Conservation (phyloP, 257 asterid species). For the Osmanthus fragrans region DNA sequence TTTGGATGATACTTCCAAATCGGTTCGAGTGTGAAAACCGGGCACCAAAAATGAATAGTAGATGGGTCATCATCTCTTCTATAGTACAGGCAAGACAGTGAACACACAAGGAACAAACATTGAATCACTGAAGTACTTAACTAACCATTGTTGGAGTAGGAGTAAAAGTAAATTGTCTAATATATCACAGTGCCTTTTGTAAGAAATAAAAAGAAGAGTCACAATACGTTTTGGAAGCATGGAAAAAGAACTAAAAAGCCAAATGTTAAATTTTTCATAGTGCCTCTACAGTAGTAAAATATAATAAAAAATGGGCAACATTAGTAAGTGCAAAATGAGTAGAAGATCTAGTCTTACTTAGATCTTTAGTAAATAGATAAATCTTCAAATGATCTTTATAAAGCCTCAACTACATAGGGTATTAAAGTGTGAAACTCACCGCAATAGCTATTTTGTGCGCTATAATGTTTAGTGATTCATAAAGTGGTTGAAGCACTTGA, state of each 20-base stretch:
- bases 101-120: no score
- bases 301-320: not conserved
- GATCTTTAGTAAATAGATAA: not conserved
- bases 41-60: no score
- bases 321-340: not conserved
- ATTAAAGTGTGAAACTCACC: not conserved
- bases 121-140: no score
- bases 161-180: slow-evolving; percentile 28
- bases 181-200: slow-evolving; percentile 31
- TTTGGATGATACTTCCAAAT: slow-evolving; percentile 8
- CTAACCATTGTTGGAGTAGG: no score
- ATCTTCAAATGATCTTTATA: not conserved
- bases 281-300: not conserved
- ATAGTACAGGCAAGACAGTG: no score
- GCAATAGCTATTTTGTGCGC: slow-evolving; percentile 73
- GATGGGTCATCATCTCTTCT: no score
- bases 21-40: no score
- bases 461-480: slow-evolving; percentile 48
- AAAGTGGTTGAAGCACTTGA: slow-evolving; percentile 86
- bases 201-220: not conserved
- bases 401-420: slow-evolving; percentile 4
- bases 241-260: no score
- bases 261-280: not conserved
- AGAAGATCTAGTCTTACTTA: no score
- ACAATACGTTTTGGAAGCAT: not conserved